Evolutionary conservation across 108 stramenopile genomes (phyloP).

Genomic region (Fistulifera pelliculosa): DNA sequence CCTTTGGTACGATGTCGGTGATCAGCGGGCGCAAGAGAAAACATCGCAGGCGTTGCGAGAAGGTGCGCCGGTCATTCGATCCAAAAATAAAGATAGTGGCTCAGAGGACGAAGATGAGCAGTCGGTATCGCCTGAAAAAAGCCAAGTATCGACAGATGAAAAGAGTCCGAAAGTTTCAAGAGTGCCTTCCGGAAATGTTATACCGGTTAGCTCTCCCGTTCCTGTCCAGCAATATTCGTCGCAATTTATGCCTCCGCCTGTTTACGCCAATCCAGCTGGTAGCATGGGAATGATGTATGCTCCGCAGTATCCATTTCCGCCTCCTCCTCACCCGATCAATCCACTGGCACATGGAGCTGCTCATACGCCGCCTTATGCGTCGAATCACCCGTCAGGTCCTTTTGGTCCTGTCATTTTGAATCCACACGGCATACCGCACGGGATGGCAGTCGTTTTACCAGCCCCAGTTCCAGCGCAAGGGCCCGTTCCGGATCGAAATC

Average conservation of each 20-base stretch:
- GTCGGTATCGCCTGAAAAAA: conserved; percentile 3
- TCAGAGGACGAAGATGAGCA: no score
- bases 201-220: no score
- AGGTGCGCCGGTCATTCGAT: conserved; percentile 50
- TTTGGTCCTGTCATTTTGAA: no score
- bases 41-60: conserved; percentile 67
- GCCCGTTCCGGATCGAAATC: conserved; percentile 5
- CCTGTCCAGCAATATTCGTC: no score
- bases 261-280: no score
- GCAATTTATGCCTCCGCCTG: no score
- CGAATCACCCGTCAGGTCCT: no score
- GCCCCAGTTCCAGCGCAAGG: conserved; percentile 7
- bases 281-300: no score
- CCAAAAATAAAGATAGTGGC: not conserved
- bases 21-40: conserved; percentile 54
- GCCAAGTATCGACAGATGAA: conserved; percentile 1
- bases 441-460: conserved; percentile 2
- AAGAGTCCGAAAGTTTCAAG: not conserved
- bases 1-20: conserved; percentile 56
- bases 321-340: not conserved
- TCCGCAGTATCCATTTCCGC: no score
- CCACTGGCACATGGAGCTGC: not conserved
- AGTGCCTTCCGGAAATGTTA: not conserved
- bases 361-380: no score
- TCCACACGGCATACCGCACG: no score